Evolutionary conservation across 1,284 basidiomycete species (phyloP), one percentile per base, ranked within the genome.

Genomic region (Prillingera fragicola): DNA sequence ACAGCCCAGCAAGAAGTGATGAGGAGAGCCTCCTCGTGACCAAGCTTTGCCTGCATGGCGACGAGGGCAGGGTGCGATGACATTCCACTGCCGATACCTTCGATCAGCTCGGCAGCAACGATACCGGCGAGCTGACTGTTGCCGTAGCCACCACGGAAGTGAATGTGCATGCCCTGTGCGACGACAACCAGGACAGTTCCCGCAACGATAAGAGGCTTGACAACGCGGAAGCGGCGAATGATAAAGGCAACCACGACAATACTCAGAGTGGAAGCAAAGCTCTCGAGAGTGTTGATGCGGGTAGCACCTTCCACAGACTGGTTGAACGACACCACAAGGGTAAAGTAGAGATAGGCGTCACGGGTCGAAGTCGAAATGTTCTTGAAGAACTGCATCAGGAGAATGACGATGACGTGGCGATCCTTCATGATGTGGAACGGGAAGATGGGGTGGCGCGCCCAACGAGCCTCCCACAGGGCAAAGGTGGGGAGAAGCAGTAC

Each of bases 131-230:
- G 53, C 8, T 57, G 51, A 22, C 29, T 35, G 2, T 33, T 41
- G 0, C 58, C 56, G 44, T 56, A 55, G n/a, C 62, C 67, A 22
- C 70, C 69, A 29, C 73, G 65, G 65, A 55, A 74, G 32, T 60
- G 60, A 42, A 73, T 63, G 33, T 74, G 56, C n/a, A 74, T 56
- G 22, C 73, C 73, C 43, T 73, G 71, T 9, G 65, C 59, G 32
- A 62, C 52, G 23, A 59, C 50, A 33, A 59, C 56, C 24, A 64
- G 48, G 27, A 54, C 37, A 3, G 53, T 49, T 21, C 61, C 65
- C 32, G 58, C 46, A n/a, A 73, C 59, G 50, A 68, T 63, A 56
- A 73, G 65, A 15, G 60, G 67, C 57, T 74, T 73, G 51, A 73
- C 50, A 26, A 67, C 56, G 26, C 65, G 57, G 33, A 71, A 61